Evolutionary conservation across 345 rosid species (phyloP).

Genomic region (Abelmoschus esculentus): DNA sequence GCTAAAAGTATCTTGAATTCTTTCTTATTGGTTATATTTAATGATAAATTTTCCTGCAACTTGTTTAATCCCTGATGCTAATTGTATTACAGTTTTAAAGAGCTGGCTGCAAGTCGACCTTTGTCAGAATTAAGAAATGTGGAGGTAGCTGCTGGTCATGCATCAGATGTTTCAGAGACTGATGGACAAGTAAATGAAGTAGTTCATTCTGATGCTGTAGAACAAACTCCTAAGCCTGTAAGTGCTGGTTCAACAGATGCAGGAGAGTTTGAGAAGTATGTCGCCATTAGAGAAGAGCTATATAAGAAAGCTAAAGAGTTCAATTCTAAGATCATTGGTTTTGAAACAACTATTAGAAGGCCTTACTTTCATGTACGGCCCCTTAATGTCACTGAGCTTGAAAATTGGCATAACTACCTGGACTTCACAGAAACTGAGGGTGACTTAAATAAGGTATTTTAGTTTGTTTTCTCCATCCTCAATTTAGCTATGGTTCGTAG

Average conservation of each 20-base stretch:
- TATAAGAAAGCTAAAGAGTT: conserved; percentile 94
- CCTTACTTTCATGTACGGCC: conserved; percentile 97
- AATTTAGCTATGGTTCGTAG: conserved; percentile 37
- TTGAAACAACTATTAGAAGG: conserved; percentile 91
- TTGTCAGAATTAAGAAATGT: conserved; percentile 68
- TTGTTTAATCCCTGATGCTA: conserved; percentile 9
- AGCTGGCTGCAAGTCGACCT: conserved; percentile 67
- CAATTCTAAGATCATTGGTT: conserved; percentile 80
- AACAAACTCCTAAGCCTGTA: conserved; percentile 51
- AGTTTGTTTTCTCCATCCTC: conserved; percentile 33
- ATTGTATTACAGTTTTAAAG: conserved; percentile 61
- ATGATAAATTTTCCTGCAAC: not conserved
- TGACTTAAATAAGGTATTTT: conserved; percentile 84
- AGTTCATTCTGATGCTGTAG: conserved; percentile 44
- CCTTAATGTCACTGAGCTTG: conserved; percentile 80
- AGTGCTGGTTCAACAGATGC: conserved; percentile 73
- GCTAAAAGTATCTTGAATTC: not conserved
- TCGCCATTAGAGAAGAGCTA: conserved; percentile 78
- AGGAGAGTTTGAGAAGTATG: conserved; percentile 89
- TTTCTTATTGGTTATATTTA: not conserved
- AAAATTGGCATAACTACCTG: conserved; percentile 92
- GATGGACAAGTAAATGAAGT: conserved; percentile 40
- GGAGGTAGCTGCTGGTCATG: conserved; percentile 49
- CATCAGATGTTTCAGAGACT: conserved; percentile 32
- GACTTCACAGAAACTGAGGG: conserved; percentile 72